Base-by-base conservation (phyloP, 306 rosid genomes). In the Myrica gale region DNA sequence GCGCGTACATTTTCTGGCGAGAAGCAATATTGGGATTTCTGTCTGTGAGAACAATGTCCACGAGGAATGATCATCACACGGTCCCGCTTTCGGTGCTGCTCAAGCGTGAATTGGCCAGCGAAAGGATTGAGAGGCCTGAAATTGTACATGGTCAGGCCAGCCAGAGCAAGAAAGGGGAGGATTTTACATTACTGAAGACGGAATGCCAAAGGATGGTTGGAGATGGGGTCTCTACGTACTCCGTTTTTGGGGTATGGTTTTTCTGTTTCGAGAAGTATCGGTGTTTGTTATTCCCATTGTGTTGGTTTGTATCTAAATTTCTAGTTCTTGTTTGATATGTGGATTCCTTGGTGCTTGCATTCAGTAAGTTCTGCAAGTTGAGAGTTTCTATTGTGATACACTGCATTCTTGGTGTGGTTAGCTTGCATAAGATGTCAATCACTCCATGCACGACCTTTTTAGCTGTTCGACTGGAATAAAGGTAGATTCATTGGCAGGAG, bases 81-180 rank as follows among this genome's bases (percentile, higher is more conserved):
- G 89, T 96, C 57, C 96, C 98, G 39, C 97, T 96, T 47, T 90
- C 99, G 74, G 97, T 96, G 83, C 85, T 96, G 67, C 83, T 96
- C 69, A 92, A 79, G 88, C 98, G 99, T 68, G 99, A 96, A 83
- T 85, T 92, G 90, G 87, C 89, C 44, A 80, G 72, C 44, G 98
- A 96, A 88, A 96, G 85, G 92, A 84, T 90, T 81, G 99, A 92
- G 92, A 88, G 88, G 32, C 99, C 98, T 3, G 98, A 96, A 78
- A 81, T 96, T 83, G 57, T 76, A 11, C 87, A 89, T 26, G 99
- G 99, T 62, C 98, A 92, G 83, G 98, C 94, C 13, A 75, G 80
- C 44, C 97, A 96, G 85, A 96, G 97, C 84, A 96, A 96, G 87
- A 96, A 96, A 81, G 98, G 99, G 57, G 99, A 96, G 85, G 99